Conservation (phyloP, 2,329 filamentous ascomycete genomes). For the Pseudogymnoascus pannorum region DNA sequence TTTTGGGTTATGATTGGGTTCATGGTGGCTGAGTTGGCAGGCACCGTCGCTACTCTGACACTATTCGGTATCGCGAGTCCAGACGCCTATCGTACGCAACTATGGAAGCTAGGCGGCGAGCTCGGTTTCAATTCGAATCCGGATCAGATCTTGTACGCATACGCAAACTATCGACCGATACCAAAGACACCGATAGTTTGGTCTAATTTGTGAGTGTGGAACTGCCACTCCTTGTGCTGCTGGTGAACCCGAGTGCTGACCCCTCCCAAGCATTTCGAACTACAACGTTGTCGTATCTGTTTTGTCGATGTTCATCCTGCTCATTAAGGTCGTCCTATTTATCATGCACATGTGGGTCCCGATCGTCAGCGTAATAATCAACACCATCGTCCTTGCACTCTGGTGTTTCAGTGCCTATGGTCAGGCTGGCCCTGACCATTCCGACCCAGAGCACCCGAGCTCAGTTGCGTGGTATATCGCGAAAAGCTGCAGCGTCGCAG, state of each 20-base stretch:
- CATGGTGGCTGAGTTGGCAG: conserved; percentile 58
- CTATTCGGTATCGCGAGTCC: conserved; percentile 69
- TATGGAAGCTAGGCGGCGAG: conserved; percentile 67
- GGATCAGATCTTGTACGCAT: conserved; percentile 60
- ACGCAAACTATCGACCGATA: conserved; percentile 60
- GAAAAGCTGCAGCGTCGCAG: conserved; percentile 58
- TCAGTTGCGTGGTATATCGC: conserved; percentile 67
- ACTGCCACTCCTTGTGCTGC: not conserved
- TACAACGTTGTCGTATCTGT: conserved; percentile 73
- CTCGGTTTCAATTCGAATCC: conserved; percentile 70
- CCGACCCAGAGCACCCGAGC: conserved; percentile 55
- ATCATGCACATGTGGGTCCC: conserved; percentile 68
- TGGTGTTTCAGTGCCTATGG: conserved; percentile 62
- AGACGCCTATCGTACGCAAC: conserved; percentile 60
- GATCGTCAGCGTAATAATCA: conserved; percentile 51
- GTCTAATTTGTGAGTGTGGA: conserved; percentile 57
- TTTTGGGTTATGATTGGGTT: conserved; percentile 42
- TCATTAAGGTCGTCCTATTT: conserved; percentile 61
- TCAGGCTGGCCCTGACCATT: conserved; percentile 66
- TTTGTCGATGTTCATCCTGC: conserved; percentile 66
- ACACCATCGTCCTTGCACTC: conserved; percentile 50
- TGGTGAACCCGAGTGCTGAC: conserved; percentile 17
- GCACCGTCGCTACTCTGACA: conserved; percentile 58
- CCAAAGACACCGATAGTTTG: conserved; percentile 62
- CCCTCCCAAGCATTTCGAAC: conserved; percentile 54